Percentiles rank a stretch among this genome's conserved stretches.
These are phyloP conservation scores for Tricholoma hemisulphureum DNA, from an alignment of 768 basidiomycete genomes.

Conservation along the genomic window DNA sequence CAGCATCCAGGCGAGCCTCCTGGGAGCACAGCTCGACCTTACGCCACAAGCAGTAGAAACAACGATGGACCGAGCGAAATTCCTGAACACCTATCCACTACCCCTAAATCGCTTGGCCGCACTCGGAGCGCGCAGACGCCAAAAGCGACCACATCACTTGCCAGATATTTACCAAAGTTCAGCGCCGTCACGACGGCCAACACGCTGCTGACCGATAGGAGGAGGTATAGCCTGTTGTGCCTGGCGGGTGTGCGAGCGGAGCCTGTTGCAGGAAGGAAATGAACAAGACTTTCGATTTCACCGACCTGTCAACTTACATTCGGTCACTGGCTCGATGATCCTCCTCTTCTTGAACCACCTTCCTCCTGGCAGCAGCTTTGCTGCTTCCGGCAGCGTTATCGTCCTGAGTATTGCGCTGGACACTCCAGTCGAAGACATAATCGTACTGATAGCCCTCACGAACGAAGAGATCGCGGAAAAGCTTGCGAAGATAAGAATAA, in stretches of 20 bases:
- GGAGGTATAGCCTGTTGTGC: constrained; percentile 60
- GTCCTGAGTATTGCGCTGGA: constrained; percentile 72
- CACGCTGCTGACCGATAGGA: constrained; percentile 46
- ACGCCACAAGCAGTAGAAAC: constrained; percentile 33
- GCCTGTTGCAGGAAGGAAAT: constrained; percentile 43
- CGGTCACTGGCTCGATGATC: constrained; percentile 80
- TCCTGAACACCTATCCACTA: constrained; percentile 46
- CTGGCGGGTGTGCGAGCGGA: constrained; percentile 86
- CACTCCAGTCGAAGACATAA: constrained; percentile 99
- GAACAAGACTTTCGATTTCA: constrained; percentile 14
- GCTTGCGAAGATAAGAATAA: constrained; percentile 98
- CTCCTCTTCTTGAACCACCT: constrained; percentile 83
- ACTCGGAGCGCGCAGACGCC: constrained; percentile 42
- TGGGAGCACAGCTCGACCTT: constrained; percentile 24
- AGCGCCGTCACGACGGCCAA: constrained; percentile 44
- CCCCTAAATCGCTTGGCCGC: constrained; percentile 46
- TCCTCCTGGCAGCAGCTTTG: constrained; percentile 65
- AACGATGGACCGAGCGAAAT: constrained; percentile 31
- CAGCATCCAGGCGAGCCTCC: constrained; percentile 11
- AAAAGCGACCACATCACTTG: constrained; percentile 26
- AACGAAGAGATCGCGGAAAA: constrained; percentile 97
- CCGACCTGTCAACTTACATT: constrained; percentile 55
- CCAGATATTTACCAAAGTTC: constrained; percentile 54
- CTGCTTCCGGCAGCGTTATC: constrained; percentile 56
- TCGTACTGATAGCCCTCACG: constrained; percentile 99